phyloP scores from a whole-genome alignment of 164 flowering plant genomes.

The Akebia trifoliata region DNA sequence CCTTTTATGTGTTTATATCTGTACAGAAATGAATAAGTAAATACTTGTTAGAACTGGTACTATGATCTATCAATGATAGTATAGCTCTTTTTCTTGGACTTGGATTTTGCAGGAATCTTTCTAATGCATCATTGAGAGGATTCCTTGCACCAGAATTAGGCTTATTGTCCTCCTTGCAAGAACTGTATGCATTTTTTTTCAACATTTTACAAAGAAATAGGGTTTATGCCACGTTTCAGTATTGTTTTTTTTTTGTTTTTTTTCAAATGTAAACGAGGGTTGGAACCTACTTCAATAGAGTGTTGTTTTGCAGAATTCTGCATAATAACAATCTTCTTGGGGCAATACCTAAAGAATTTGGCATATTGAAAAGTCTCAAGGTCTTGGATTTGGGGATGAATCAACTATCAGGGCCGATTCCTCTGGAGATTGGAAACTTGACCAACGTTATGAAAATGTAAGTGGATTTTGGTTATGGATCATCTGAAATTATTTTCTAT shows the following conservation, averaged over 20 bases:
- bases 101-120: slow-evolving; percentile 18
- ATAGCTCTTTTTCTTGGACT: background rate
- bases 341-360: slow-evolving; percentile 68
- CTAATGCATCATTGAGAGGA: slow-evolving; percentile 32
- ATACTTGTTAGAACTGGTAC: background rate
- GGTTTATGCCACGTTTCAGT: too few species aligned
- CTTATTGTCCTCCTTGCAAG: slow-evolving; percentile 50
- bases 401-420: slow-evolving; percentile 75
- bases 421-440: slow-evolving; percentile 65
- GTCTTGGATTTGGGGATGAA: slow-evolving; percentile 82
- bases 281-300: background rate
- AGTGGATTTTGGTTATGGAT: slow-evolving; percentile 7
- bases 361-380: slow-evolving; percentile 55
- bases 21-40: background rate
- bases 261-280: background rate
- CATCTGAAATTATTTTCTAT: background rate
- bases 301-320: slow-evolving; percentile 45
- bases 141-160: slow-evolving; percentile 76
- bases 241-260: background rate
- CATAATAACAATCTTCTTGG: slow-evolving; percentile 72
- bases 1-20: background rate
- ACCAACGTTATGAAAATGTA: slow-evolving; percentile 54
- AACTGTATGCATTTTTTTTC: slow-evolving; percentile 53
- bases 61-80: background rate
- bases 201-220: too few species aligned